Percentiles rank a stretch among this genome's conserved stretches.
phyloP scores from a whole-genome alignment of 371 early-diverging fungal species.

The Blastocladiella emersonii region DNA sequence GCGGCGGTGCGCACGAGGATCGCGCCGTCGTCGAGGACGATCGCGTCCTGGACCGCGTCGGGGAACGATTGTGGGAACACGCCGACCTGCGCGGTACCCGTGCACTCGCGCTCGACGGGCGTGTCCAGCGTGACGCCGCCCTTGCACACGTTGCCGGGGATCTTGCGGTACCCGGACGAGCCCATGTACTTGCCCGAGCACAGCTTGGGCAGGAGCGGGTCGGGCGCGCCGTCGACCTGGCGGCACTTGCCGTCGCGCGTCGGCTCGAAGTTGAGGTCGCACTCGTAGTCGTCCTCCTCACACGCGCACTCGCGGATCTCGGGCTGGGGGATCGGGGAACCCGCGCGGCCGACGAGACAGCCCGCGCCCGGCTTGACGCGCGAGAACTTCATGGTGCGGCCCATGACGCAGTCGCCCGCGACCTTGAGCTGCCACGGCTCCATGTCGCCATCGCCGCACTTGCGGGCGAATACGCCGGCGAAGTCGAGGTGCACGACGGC shows the following conservation, averaged over 20 bases:
- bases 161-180: conserved; percentile 74
- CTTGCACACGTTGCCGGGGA: conserved; percentile 64
- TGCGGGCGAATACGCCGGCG: conserved; percentile 33
- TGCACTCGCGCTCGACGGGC: conserved; percentile 45
- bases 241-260: conserved; percentile 34
- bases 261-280: conserved; percentile 67
- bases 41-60: neutral
- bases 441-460: conserved; percentile 42
- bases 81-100: neutral
- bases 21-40: neutral
- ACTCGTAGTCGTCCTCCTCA: conserved; percentile 74
- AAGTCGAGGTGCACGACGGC: conserved; percentile 57
- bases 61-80: neutral
- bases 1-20: conserved; percentile 31
- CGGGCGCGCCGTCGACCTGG: conserved; percentile 22
- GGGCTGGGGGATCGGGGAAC: conserved; percentile 37
- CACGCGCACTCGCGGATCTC: conserved; percentile 57
- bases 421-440: conserved; percentile 60
- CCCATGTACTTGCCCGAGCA: conserved; percentile 41
- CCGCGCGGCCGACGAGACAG: conserved; percentile 40
- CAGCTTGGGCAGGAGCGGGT: conserved; percentile 27
- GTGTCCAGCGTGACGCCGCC: conserved; percentile 40
- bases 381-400: conserved; percentile 11
- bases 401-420: conserved; percentile 45
- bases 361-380: neutral